Evolutionary conservation across 208 protist genomes (phyloP), one percentile per base, ranked within the genome.

Genomic region (Leishmania guyanensis): DNA sequence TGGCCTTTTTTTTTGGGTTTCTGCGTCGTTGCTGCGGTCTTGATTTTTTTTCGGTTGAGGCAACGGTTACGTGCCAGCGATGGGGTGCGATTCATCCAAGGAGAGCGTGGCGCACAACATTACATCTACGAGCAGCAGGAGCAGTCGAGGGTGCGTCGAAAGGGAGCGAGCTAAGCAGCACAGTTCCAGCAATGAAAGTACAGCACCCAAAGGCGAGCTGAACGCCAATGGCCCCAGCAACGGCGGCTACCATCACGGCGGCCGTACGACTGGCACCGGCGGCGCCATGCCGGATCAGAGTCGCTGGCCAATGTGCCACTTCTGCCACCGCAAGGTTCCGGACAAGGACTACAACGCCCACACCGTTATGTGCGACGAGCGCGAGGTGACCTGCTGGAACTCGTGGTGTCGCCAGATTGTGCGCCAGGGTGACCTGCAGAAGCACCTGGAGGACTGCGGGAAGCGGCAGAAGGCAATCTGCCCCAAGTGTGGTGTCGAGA

Each of bases 311-410:
- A 90, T 81, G 29, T 96, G 93, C 78, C 93, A 95, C 73, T 95
- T 95, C 79, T 96, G 93, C 70, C 79, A 84, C 26, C 78, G 84
- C 54, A 83, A 85, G 53, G 91, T 96, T 29, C 88, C 90, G 8
- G 90, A 94, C 64, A 91, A 94, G 83, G 91, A 95, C 66, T 93
- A 93, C 89, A 96, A 95, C 78, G 91, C 90, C 2, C 93, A 96
- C 89, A 96, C 93, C 20, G 93, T 95, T 54, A 91, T 91, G 91
- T 96, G 93, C 74, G 90, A 94, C 79, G 91, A 96, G 86, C 91
- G 93, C 65, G 93, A 96, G 91, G 91, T 96, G 54, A 96, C 93
- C 51, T 96, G 93, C 85, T 94, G 90, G 90, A 95, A 96, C 84
- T 94, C 88, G 77, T 96, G 93, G 93, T 97, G 94, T 74, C 92